Conservation (phyloP, 2,329 filamentous ascomycete genomes). For the Talaromyces sp. region DNA sequence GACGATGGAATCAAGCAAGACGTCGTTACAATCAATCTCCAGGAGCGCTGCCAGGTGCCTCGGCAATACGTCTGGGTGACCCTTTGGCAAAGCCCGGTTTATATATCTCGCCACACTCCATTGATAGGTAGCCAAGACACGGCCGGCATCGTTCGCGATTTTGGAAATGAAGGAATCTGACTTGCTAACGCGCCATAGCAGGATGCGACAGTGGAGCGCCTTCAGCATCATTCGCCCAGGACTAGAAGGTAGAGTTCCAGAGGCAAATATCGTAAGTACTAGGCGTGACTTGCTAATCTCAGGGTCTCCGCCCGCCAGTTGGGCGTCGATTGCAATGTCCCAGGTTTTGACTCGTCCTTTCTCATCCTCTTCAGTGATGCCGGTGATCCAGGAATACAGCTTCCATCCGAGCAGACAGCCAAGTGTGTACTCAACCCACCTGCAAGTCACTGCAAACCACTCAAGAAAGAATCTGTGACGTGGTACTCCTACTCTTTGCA, state of each 20-base stretch:
- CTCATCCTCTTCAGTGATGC: slow-evolving; percentile 78
- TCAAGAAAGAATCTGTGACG: slow-evolving; percentile 81
- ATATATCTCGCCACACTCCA: slow-evolving; percentile 77
- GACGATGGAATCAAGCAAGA: slow-evolving; percentile 69
- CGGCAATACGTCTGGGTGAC: slow-evolving; percentile 62
- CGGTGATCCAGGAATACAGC: slow-evolving; percentile 71
- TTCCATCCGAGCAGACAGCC: slow-evolving; percentile 71
- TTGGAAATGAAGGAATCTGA: slow-evolving; percentile 59
- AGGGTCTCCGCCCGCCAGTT: slow-evolving; percentile 81
- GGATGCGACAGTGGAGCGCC: slow-evolving; percentile 81
- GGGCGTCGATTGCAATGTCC: slow-evolving; percentile 88
- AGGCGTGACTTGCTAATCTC: slow-evolving; percentile 85
- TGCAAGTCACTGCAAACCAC: slow-evolving; percentile 70
- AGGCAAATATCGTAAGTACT: slow-evolving; percentile 79
- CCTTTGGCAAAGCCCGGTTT: slow-evolving; percentile 39
- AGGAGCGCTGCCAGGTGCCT: slow-evolving; percentile 70
- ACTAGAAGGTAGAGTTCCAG: slow-evolving; percentile 77
- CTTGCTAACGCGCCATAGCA: slow-evolving; percentile 72
- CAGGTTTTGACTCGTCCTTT: slow-evolving; percentile 82
- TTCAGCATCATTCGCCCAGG: slow-evolving; percentile 84
- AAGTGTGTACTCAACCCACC: slow-evolving; percentile 74
- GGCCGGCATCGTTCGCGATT: slow-evolving; percentile 63
- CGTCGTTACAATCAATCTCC: slow-evolving; percentile 72
- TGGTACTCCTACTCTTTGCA: slow-evolving; percentile 89
- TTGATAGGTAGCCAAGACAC: slow-evolving; percentile 65